A percentile compares a stretch with the other conserved stretches of the same genome.
phyloP scores from a whole-genome alignment of 805 yeast species.

The Suhomyces sp. region DNA sequence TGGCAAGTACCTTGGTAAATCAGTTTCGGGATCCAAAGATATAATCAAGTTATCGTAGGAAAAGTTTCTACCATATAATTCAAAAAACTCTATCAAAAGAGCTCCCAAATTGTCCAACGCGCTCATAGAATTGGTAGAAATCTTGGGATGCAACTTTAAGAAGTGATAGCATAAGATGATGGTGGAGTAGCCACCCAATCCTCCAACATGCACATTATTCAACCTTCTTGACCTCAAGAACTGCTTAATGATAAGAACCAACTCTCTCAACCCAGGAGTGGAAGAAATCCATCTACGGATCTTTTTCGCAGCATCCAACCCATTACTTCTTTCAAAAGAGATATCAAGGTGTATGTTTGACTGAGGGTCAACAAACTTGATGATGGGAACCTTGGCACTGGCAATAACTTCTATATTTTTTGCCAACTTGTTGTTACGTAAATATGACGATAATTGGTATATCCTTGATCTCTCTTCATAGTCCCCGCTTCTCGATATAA shows the following conservation, averaged over 20 bases:
- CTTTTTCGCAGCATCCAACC: conserved; percentile 75
- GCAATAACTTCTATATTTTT: conserved; percentile 80
- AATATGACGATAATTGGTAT: conserved; percentile 68
- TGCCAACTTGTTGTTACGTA: conserved; percentile 63
- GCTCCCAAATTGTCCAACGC: conserved; percentile 81
- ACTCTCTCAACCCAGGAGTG: conserved; percentile 78
- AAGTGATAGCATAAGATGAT: conserved; percentile 83
- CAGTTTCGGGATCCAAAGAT: conserved; percentile 54
- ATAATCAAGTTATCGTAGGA: conserved; percentile 79
- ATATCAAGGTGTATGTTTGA: conserved; percentile 80
- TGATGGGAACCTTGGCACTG: conserved; percentile 89
- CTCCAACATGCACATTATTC: conserved; percentile 89
- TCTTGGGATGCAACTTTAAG: conserved; percentile 73
- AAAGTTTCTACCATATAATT: conserved; percentile 85
- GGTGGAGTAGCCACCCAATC: conserved; percentile 92
- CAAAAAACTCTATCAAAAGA: conserved; percentile 85
- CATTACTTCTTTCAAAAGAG: conserved; percentile 83
- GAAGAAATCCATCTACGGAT: conserved; percentile 71
- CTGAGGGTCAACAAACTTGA: conserved; percentile 77
- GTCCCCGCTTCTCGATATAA: conserved; percentile 59
- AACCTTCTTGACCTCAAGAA: conserved; percentile 74
- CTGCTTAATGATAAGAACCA: conserved; percentile 81
- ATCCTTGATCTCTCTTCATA: conserved; percentile 64
- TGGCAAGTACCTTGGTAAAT: conserved; percentile 56
- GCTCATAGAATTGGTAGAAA: conserved; percentile 63